Conservation (phyloP, 2,329 filamentous ascomycete species). For the Talaromyces sp. region DNA sequence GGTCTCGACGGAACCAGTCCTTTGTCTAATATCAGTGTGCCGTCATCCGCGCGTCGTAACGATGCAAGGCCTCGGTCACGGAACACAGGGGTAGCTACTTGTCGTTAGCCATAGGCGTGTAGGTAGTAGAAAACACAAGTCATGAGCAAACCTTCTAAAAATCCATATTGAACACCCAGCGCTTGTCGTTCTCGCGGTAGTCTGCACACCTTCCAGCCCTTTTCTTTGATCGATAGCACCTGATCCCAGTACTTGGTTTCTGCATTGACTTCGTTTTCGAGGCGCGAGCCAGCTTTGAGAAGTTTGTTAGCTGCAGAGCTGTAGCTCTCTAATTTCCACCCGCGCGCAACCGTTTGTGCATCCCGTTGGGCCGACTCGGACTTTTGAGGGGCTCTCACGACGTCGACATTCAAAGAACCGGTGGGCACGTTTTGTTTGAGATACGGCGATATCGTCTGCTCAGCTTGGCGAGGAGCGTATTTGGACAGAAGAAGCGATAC, state of each 20-base stretch:
- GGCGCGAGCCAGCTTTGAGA: conserved; percentile 62
- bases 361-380: conserved; percentile 53
- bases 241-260: conserved; percentile 90
- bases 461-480: conserved; percentile 65
- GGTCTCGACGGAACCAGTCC: conserved; percentile 46
- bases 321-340: conserved; percentile 75
- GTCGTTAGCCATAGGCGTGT: not conserved
- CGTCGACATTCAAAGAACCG: conserved; percentile 67
- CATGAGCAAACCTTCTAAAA: conserved; percentile 59
- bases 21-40: conserved; percentile 68
- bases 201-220: conserved; percentile 80
- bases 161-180: conserved; percentile 83
- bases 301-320: conserved; percentile 69
- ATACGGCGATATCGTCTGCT: conserved; percentile 62
- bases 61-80: conserved; percentile 73
- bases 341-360: conserved; percentile 50
- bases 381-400: conserved; percentile 56
- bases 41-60: conserved; percentile 67
- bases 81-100: conserved; percentile 50
- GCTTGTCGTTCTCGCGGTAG: conserved; percentile 67
- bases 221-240: conserved; percentile 71
- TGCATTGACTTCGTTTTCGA: conserved; percentile 70
- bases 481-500: conserved; percentile 80
- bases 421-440: conserved; percentile 67
- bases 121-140: not conserved